Evolutionary conservation across 1,284 basidiomycete genomes (phyloP), one percentile per base, ranked within the genome.

Genomic region (Naganishia cerealis): DNA sequence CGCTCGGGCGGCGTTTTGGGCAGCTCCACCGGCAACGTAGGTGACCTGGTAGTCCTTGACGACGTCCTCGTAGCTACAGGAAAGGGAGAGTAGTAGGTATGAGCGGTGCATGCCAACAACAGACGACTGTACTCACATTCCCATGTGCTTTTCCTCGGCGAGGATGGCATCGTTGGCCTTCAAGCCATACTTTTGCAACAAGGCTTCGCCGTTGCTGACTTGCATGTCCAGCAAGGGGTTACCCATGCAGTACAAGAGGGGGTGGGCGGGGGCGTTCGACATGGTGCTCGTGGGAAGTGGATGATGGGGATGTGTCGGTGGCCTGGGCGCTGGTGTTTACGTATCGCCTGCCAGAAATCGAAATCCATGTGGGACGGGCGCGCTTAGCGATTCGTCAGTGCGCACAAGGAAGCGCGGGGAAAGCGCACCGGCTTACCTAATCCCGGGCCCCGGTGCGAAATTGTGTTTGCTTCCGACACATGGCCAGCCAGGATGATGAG

Each of bases 131-230:
- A 56, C 86, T 76, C 76, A 94, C 92, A 96, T 88, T 50, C 87
- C 84, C 71, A 85, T 83, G 76, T 98, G 95, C 82, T 94, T 90
- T 68, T 89, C 88, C 74, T 90, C 90, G 29, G 94, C 96, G 68
- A 98, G 87, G 79, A 98, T 94, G 66, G 96, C 95, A 80, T 99
- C 93, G 85, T 99, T 97, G 65, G 94, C 83, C 81, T 94, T 93
- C 78, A 99, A 87, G 71, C 82, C 86, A 81, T 99, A 99, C 82
- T 97, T 98, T 75, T 90, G 84, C 67, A 99, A 85, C 70, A 98
- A 86, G 56, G 84, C 84, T 78, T 94, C 90, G 66, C 91, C 92
- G 72, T 92, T 85, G 70, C 83, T 87, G 74, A 92, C 90, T 81
- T 92, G 91, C 81, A 94, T 88, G 79, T 94, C 92, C 71, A 94